These are phyloP conservation scores for Lipomyces spencermartinsiae DNA, from an alignment of 805 yeast species.

Conservation along the genomic window DNA sequence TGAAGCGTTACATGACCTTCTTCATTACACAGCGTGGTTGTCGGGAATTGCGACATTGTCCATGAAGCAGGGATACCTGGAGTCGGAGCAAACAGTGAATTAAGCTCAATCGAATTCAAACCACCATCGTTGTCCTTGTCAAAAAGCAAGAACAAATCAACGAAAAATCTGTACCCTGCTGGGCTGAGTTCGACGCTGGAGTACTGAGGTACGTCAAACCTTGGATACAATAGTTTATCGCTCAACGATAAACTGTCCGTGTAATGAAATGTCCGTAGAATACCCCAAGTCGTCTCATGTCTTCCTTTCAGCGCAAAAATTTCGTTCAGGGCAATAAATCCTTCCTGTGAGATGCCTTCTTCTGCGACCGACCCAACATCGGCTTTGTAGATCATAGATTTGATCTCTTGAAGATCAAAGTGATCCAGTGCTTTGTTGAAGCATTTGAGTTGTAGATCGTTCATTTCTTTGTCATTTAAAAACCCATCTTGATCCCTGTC, in stretches of 20 bases:
- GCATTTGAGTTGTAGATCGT: constrained; percentile 69
- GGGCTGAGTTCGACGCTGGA: constrained; percentile 93
- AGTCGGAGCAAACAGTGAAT: constrained; percentile 77
- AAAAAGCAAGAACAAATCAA: constrained; percentile 83
- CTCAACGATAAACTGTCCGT: constrained; percentile 88
- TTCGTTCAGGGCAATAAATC: constrained; percentile 78
- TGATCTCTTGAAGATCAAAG: constrained; percentile 49
- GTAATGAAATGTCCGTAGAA: constrained; percentile 83
- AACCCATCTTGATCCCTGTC: constrained; percentile 92
- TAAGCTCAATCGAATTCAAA: constrained; percentile 72
- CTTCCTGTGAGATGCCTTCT: constrained; percentile 51
- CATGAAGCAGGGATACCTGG: constrained; percentile 92
- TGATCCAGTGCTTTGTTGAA: constrained; percentile 64
- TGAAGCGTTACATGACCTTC: constrained; percentile 89
- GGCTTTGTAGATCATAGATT: constrained; percentile 46
- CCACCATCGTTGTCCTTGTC: constrained; percentile 99
- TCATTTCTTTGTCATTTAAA: constrained; percentile 72
- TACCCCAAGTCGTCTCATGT: constrained; percentile 98
- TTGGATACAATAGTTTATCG: constrained; percentile 79
- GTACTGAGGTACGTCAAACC: constrained; percentile 69
- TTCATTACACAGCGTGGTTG: constrained; percentile 86
- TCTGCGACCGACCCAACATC: constrained; percentile 44
- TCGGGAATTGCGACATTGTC: constrained; percentile 85
- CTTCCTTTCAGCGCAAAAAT: constrained; percentile 89
- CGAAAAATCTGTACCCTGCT: constrained; percentile 87